Percentiles rank a stretch among this genome's conserved stretches.
phyloP scores from a whole-genome alignment of 1,139 yeast genomes.

The Arxiozyma slooffiae region DNA sequence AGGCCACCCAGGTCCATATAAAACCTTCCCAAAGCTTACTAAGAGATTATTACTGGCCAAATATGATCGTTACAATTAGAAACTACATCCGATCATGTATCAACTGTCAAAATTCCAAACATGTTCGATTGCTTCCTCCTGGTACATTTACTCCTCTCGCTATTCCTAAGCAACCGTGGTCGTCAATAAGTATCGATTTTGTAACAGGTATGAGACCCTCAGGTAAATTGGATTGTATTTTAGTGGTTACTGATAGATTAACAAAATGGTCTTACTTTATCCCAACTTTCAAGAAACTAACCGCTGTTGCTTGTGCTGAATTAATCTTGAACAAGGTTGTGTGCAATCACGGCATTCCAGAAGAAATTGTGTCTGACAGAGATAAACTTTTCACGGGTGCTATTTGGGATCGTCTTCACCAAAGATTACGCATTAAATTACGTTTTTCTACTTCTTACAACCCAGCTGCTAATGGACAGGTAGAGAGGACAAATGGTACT shows the following conservation, averaged over 20 bases:
- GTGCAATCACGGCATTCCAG: neutral
- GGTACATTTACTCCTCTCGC: too few relatives aligned
- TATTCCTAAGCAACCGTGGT: too few relatives aligned
- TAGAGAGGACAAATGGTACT: constrained; percentile 2
- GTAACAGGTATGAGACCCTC: neutral
- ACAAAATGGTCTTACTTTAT: too few relatives aligned
- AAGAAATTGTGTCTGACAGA: neutral
- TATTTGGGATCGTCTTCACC: neutral
- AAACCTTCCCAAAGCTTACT: neutral
- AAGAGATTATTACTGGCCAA: constrained; percentile 3
- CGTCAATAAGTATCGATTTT: constrained; percentile 1
- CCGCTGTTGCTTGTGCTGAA: neutral
- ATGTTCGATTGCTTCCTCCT: too few relatives aligned
- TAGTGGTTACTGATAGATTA: too few relatives aligned
- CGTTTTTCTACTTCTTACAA: neutral
- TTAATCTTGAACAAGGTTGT: neutral
- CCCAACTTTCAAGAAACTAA: too few relatives aligned
- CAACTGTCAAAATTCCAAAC: too few relatives aligned
- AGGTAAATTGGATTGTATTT: neutral
- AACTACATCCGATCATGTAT: too few relatives aligned
- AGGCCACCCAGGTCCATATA: constrained; percentile 2
- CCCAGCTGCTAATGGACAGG: constrained; percentile 2
- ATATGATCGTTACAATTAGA: neutral
- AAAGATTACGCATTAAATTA: neutral
- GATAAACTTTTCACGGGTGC: neutral